Base-by-base conservation (phyloP, 2,329 filamentous ascomycete genomes). In the Endocalyx cinctus region DNA sequence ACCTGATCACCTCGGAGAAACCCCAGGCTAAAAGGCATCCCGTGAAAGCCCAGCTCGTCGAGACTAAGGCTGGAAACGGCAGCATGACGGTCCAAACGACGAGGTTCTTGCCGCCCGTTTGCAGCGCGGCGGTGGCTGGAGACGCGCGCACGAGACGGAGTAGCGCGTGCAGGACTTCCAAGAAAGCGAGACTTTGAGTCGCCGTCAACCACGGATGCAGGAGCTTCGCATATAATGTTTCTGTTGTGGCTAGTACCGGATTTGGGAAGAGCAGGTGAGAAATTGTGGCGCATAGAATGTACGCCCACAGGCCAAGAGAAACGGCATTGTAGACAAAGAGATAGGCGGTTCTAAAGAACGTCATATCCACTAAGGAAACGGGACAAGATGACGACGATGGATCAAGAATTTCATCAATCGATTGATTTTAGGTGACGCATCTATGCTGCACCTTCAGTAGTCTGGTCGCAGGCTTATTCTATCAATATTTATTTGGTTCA, bases 1-100 rank as follows among this genome's bases (percentile, higher is more conserved):
- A 85, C 13, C 81, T 70, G 35, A 83, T 72, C n/a, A 81, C 70
- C 58, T 85, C 82, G 2, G 80, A 83, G 22, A 77, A 52, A 10
- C 70, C 72, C 81, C 82, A 85, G 1, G 81, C 79, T n/a, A 72
- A 39, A 30, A 84, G 60, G 68, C 79, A 72, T 37, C 60, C 60
- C 35, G 64, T 52, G 54, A 76, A 78, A 13, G 64, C 65, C 2
- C 55, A 50, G 7, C 54, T 62, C 23, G 57, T 46, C 12, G 62
- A 62, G 2, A 43, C 20, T 11, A 71, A 68, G 49, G 37, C 43
- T 3, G 43, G 42, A 33, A 80, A 83, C 27, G 62, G 62, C 34
- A 70, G 61, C 40, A 75, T 70, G 29, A 85, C 71, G 25, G 70
- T 71, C 77, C 79, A 84, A 25, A 84, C 74, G 17, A 86, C 68